Evolutionary conservation across 768 basidiomycete genomes (phyloP).

Genomic region (Russula dissimulans): DNA sequence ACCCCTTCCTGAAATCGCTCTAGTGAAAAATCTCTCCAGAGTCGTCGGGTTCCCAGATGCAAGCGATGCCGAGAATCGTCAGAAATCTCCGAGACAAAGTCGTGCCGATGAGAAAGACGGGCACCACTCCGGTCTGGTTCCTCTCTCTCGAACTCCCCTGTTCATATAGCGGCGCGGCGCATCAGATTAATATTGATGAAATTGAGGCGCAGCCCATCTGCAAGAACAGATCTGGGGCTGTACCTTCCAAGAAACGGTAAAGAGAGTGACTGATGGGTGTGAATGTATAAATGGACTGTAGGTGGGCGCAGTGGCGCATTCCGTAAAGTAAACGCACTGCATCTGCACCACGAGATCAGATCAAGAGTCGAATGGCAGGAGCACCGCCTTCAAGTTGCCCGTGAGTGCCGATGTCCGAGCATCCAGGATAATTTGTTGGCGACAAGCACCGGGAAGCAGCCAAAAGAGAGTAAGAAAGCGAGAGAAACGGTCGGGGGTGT

Average conservation of each 20-base stretch:
- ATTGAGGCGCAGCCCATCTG: neutral
- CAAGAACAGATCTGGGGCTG: neutral
- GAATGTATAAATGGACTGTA: too few species aligned
- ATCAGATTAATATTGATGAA: too few species aligned
- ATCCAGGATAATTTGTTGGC: slow-evolving; percentile 5
- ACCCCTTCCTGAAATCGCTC: neutral
- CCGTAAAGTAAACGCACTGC: too few species aligned
- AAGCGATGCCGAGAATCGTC: neutral
- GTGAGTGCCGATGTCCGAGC: neutral
- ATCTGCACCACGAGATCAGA: too few species aligned
- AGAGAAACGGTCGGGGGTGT: too few species aligned
- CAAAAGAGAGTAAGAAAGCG: neutral
- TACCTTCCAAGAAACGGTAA: neutral
- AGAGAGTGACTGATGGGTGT: too few species aligned
- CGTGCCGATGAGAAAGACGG: neutral
- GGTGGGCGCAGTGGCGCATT: too few species aligned
- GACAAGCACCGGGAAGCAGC: neutral
- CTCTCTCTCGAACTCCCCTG: neutral
- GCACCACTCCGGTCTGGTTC: neutral
- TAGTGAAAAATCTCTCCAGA: neutral
- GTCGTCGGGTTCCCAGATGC: neutral
- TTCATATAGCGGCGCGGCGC: too few species aligned
- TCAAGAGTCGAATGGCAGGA: too few species aligned
- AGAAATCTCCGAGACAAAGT: neutral
- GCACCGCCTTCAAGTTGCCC: too few species aligned